Base-by-base conservation (phyloP, 164 flowering plant genomes). In the Vitis amurensis region DNA sequence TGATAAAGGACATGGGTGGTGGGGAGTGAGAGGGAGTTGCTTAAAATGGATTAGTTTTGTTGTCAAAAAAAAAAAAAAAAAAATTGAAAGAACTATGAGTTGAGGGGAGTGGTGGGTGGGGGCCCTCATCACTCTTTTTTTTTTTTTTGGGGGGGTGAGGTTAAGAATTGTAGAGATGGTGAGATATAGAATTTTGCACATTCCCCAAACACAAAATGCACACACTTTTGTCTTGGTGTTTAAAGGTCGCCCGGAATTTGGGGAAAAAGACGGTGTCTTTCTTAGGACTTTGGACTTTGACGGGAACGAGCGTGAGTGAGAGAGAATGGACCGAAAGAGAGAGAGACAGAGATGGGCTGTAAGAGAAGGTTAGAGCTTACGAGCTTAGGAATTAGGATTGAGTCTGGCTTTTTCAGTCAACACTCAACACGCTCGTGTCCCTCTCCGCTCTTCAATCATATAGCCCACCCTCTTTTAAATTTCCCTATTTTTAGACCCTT, bases 181-280 rank as follows among this genome's bases (percentile, higher is more conserved):
- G 70, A 71, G 60, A 59, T 50, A 23, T 3, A 57, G 80, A 79
- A 72, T 81, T 79, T 65, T 82, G 84, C 84, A 81, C 87, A 76
- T 49, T 71, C 78, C 69, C 77, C 85, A 74, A 85, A 76, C 44
- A 79, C 77, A 64, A 48, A 51, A 71, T 29, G 47, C 68, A 71
- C 81, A 72, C 71, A 71, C 59, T 61, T 30, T 66, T 63, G 1
- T 13, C 63, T 70, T 44, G 61, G 51, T 61, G 70, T 73, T 23
- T 72, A 63, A 77, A 79, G 81, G 85, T 72, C 67, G 47, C 74
- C 88, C 85, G 87, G 88, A 73, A 75, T 86, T 88, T 72, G 70
- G 80, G 92, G 89, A 71, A 55, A 84, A 81, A 82, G 75, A 80
- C 64, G 60, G 66, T 72, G 68, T 80, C 79, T 76, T 76, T 79